phyloP scores from a whole-genome alignment of 2,329 filamentous ascomycete species.

The Emmonsia crescens region DNA sequence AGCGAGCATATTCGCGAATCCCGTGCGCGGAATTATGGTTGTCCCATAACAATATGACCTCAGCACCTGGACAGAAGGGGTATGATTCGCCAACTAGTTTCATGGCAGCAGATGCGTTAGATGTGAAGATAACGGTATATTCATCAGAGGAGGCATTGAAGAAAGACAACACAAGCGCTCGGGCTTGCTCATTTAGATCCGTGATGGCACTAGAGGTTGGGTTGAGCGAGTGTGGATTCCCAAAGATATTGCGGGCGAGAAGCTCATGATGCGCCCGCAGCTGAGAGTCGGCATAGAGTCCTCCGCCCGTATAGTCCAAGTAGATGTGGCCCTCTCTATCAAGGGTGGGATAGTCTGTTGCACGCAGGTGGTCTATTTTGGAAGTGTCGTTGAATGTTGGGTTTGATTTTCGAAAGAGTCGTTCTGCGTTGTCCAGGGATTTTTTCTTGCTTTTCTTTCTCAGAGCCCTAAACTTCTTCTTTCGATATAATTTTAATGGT shows the following conservation, averaged over 20 bases:
- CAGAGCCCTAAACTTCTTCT: not conserved
- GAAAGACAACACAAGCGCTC: slow-evolving; percentile 45
- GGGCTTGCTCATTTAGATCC: slow-evolving; percentile 46
- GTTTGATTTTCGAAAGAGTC: slow-evolving; percentile 4
- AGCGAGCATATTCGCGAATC: slow-evolving; percentile 34
- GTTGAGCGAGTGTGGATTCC: slow-evolving; percentile 58
- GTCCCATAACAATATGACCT: slow-evolving; percentile 46
- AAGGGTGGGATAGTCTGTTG: slow-evolving; percentile 8
- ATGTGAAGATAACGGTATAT: slow-evolving; percentile 52
- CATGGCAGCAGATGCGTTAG: slow-evolving; percentile 53
- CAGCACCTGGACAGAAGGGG: slow-evolving; percentile 25
- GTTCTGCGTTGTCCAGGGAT: slow-evolving; percentile 7
- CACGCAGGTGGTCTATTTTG: slow-evolving; percentile 7
- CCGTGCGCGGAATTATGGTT: slow-evolving; percentile 54
- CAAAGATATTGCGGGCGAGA: slow-evolving; percentile 44
- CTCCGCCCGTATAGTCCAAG: slow-evolving; percentile 9
- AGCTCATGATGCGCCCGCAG: slow-evolving; percentile 9
- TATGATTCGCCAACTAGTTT: slow-evolving; percentile 42
- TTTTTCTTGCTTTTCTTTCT: slow-evolving; percentile 1
- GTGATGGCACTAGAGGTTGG: slow-evolving; percentile 48
- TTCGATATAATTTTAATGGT: not conserved
- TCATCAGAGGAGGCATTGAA: slow-evolving; percentile 48
- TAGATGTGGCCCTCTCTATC: slow-evolving; percentile 8
- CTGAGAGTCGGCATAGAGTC: slow-evolving; percentile 9
- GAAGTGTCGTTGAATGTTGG: slow-evolving; percentile 5